Percentiles rank a stretch among this genome's conserved stretches.
Conservation (phyloP, 805 yeast genomes). For the Saccharomycopsis synnaedendra region DNA sequence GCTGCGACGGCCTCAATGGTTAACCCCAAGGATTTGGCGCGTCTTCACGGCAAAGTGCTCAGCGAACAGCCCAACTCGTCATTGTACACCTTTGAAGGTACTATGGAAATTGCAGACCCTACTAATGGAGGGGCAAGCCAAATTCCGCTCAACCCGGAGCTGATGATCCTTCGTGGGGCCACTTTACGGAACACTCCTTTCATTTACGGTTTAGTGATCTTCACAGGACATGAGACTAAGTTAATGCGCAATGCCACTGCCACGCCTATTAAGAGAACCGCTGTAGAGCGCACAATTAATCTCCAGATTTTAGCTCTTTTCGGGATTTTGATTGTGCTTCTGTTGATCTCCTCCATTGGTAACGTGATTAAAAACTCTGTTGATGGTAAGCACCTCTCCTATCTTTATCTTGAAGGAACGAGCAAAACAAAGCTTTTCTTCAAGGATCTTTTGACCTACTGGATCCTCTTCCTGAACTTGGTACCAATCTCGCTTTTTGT, state of each 20-base stretch:
- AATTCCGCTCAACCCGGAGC: slow-evolving; percentile 81
- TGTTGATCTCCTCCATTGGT: slow-evolving; percentile 79
- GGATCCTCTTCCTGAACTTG: slow-evolving; percentile 92
- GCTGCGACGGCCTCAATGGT: slow-evolving; percentile 66
- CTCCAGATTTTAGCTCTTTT: slow-evolving; percentile 84
- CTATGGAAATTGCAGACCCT: slow-evolving; percentile 28
- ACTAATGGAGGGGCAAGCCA: slow-evolving; percentile 40
- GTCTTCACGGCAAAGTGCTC: slow-evolving; percentile 45
- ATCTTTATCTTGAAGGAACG: slow-evolving; percentile 57
- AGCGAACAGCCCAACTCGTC: slow-evolving; percentile 94
- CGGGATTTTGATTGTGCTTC: slow-evolving; percentile 59
- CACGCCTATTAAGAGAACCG: slow-evolving; percentile 93
- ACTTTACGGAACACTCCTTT: slow-evolving; percentile 88
- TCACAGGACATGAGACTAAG: slow-evolving; percentile 97
- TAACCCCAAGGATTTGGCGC: slow-evolving; percentile 47
- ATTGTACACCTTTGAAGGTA: slow-evolving; percentile 91
- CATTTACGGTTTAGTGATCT: slow-evolving; percentile 88
- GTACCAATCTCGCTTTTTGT: slow-evolving; percentile 97
- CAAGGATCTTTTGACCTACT: slow-evolving; percentile 78
- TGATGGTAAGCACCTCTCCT: slow-evolving; percentile 41
- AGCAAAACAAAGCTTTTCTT: slow-evolving; percentile 66
- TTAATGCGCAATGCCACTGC: slow-evolving; percentile 98
- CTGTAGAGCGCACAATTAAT: slow-evolving; percentile 91
- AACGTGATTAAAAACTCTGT: slow-evolving; percentile 64
- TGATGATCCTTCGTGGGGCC: slow-evolving; percentile 88